Evolutionary conservation across 371 early-diverging fungal genomes (phyloP).

Genomic region (Sporodiniella umbellata): DNA sequence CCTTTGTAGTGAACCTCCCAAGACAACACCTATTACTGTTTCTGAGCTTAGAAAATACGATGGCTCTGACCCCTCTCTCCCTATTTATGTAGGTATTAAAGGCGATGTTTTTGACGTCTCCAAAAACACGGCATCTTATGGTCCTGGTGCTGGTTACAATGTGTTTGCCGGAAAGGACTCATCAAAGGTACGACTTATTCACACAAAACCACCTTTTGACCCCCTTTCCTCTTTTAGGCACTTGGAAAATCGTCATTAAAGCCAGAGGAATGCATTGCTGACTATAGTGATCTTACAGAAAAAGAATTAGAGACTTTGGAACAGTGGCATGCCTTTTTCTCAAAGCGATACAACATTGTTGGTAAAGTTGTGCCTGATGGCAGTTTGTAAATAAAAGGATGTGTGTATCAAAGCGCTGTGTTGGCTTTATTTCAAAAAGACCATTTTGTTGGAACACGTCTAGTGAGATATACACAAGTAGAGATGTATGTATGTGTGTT

Average conservation of each 20-base stretch:
- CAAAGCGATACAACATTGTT: constrained; percentile 50
- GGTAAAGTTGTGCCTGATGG: too few relatives aligned
- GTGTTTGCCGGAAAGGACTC: constrained; percentile 84
- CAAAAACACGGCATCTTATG: constrained; percentile 64
- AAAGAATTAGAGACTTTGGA: constrained; percentile 72
- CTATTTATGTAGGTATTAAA: constrained; percentile 82
- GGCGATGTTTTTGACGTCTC: constrained; percentile 83
- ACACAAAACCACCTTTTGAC: background rate
- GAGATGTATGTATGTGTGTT: too few relatives aligned
- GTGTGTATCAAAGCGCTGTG: too few relatives aligned
- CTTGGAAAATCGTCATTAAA: constrained; percentile 76
- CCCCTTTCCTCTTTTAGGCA: constrained; percentile 45
- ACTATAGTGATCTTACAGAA: constrained; percentile 59
- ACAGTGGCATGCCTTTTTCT: constrained; percentile 76
- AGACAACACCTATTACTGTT: constrained; percentile 49
- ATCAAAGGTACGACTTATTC: constrained; percentile 44
- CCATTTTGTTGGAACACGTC: too few relatives aligned
- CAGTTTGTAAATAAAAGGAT: too few relatives aligned
- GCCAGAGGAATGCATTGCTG: constrained; percentile 70
- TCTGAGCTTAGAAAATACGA: constrained; percentile 70
- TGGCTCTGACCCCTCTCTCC: constrained; percentile 61
- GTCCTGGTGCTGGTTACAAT: constrained; percentile 63
- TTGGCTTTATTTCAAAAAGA: too few relatives aligned
- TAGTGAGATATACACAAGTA: too few relatives aligned
- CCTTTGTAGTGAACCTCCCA: constrained; percentile 42